A percentile compares a stretch with the other conserved stretches of the same genome.
Evolutionary conservation across 768 basidiomycete genomes (phyloP).

Genomic region (Boletus rufocinnamomeus): DNA sequence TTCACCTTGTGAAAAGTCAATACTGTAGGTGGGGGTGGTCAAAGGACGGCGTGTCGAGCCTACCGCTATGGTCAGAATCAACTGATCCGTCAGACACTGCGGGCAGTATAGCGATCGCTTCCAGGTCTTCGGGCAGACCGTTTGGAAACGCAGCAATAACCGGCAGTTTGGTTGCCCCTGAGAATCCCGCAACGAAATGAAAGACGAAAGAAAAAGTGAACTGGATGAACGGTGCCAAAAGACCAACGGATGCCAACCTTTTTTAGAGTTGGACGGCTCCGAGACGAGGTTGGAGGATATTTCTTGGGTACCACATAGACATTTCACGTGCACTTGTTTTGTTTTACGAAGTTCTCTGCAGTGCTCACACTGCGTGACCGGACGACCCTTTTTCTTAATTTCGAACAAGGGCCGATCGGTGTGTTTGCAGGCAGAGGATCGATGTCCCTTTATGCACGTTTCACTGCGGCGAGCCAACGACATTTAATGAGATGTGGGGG

Average conservation of each 20-base stretch:
- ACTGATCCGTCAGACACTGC: constrained; percentile 50
- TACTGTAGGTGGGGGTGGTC: constrained; percentile 39
- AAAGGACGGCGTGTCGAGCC: constrained; percentile 52
- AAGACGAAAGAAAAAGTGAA: constrained; percentile 28
- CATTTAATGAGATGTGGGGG: constrained; percentile 9
- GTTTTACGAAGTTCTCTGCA: constrained; percentile 50
- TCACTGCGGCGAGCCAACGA: constrained; percentile 50
- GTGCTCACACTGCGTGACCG: constrained; percentile 55
- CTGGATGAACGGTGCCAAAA: not conserved
- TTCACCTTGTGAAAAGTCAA: constrained; percentile 51
- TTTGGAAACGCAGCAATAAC: constrained; percentile 78
- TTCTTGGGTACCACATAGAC: constrained; percentile 44
- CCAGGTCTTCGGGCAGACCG: constrained; percentile 71
- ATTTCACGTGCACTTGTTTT: constrained; percentile 48
- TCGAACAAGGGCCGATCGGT: constrained; percentile 84
- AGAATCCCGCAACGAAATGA: constrained; percentile 41
- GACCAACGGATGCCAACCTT: constrained; percentile 52
- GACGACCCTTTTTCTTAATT: constrained; percentile 68
- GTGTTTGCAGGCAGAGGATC: constrained; percentile 87
- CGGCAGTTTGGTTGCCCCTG: constrained; percentile 61
- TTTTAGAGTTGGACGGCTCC: constrained; percentile 47
- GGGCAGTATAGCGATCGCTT: constrained; percentile 45
- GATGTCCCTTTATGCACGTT: constrained; percentile 93
- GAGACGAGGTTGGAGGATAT: constrained; percentile 18
- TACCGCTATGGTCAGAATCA: constrained; percentile 69